A percentile compares a stretch with the other conserved stretches of the same genome.
Conservation (phyloP, 768 basidiomycete genomes). For the Tylopilus subfusipes region DNA sequence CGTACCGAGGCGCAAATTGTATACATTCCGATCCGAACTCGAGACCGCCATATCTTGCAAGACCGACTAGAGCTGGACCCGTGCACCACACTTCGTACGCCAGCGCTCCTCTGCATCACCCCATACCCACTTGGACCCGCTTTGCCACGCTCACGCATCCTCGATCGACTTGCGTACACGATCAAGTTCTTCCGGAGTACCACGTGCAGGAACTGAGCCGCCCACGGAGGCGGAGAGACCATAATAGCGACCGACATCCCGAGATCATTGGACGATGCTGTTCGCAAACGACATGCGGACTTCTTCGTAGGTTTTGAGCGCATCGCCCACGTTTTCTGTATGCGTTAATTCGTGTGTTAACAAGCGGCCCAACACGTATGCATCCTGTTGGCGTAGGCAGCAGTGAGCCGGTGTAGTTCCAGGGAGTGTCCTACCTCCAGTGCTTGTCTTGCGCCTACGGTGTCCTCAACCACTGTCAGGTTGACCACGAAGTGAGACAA, state of each 20-base stretch:
- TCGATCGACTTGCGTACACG: constrained; percentile 7
- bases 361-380: constrained; percentile 29
- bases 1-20: too few relatives aligned
- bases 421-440: constrained; percentile 40
- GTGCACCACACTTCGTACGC: not conserved
- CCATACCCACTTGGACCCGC: constrained; percentile 4
- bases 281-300: constrained; percentile 31
- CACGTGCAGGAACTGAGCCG: not conserved
- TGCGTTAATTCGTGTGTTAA: constrained; percentile 24
- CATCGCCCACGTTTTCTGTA: constrained; percentile 19
- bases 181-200: constrained; percentile 7
- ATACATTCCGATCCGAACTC: too few relatives aligned
- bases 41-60: too few relatives aligned
- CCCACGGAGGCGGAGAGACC: constrained; percentile 9
- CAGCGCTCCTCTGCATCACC: constrained; percentile 11
- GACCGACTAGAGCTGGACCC: not conserved
- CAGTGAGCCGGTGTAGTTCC: not conserved
- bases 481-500: not conserved
- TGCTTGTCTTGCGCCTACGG: constrained; percentile 44
- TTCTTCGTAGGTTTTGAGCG: constrained; percentile 32
- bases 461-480: not conserved
- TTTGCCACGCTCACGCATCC: constrained; percentile 19
- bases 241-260: constrained; percentile 22
- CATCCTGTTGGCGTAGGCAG: constrained; percentile 19
- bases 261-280: constrained; percentile 15